Conservation (phyloP, 2,329 filamentous ascomycete genomes). For the Ambrosiella cleistominuta region DNA sequence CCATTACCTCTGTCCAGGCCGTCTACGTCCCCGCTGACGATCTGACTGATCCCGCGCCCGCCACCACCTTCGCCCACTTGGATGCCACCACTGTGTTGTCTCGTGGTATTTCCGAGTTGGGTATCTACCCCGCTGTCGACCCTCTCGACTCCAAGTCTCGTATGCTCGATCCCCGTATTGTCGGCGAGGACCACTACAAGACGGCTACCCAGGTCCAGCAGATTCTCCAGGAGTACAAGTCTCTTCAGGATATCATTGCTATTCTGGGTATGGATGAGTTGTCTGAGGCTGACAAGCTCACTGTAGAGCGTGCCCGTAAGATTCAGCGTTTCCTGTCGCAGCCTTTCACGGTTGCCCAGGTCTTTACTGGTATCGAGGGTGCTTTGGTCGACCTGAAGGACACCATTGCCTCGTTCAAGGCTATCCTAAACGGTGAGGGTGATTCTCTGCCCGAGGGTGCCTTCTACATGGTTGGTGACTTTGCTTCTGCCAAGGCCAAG, state of each 20-base stretch:
- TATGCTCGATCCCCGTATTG: slow-evolving; percentile 97
- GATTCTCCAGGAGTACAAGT: slow-evolving; percentile 99
- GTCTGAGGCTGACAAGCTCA: slow-evolving; percentile 98
- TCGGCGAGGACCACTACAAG: slow-evolving; percentile 95
- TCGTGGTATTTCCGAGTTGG: slow-evolving; percentile 99
- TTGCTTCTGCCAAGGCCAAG: slow-evolving; percentile 83
- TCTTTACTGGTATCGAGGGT: slow-evolving; percentile 90
- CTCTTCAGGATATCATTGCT: slow-evolving; percentile 99
- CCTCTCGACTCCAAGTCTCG: slow-evolving; percentile 98
- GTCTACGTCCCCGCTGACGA: slow-evolving; percentile 99
- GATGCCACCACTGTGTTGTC: slow-evolving; percentile 99
- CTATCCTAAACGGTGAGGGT: slow-evolving; percentile 85
- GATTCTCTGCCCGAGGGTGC: slow-evolving; percentile 87
- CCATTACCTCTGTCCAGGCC: slow-evolving; percentile 98
- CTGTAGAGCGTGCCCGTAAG: slow-evolving; percentile 99
- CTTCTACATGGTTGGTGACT: slow-evolving; percentile 97
- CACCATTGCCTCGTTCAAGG: slow-evolving; percentile 94
- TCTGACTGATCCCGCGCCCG: slow-evolving; percentile 98
- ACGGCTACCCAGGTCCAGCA: slow-evolving; percentile 91
- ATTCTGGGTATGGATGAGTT: slow-evolving; percentile 99
- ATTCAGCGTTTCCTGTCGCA: slow-evolving; percentile 99
- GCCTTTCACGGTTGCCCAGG: slow-evolving; percentile 78
- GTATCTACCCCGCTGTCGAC: slow-evolving; percentile 99
- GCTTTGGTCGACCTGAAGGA: slow-evolving; percentile 96
- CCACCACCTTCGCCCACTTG: slow-evolving; percentile 99